Percentiles rank a stretch among this genome's conserved stretches.
Evolutionary conservation across 202 grass and related monocot genomes (phyloP).

Genomic region (Panicum virgatum): DNA sequence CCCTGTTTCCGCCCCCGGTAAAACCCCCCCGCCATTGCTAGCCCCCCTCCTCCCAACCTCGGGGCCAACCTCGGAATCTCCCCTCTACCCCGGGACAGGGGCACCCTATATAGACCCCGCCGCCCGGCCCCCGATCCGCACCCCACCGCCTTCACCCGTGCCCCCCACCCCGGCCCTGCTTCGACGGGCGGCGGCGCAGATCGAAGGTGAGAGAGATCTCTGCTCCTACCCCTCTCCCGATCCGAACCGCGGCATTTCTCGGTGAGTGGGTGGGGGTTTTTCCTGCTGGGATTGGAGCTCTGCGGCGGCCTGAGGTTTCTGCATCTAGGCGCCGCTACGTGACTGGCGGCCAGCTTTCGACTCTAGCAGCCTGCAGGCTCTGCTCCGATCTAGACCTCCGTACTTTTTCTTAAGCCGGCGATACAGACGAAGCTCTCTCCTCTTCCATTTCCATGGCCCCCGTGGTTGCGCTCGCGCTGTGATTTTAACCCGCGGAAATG

Average conservation of each 20-base stretch:
- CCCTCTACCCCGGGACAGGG: neutral
- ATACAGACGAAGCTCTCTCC: conserved; percentile 26
- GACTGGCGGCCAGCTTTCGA: neutral
- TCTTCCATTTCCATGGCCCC: neutral
- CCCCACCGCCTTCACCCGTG: neutral
- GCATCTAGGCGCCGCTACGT: neutral
- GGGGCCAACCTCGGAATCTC: conserved; percentile 18
- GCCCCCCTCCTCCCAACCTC: neutral
- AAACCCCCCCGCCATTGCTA: conserved; percentile 39
- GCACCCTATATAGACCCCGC: conserved; percentile 35
- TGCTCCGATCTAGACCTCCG: conserved; percentile 8
- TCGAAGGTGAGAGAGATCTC: conserved; percentile 24
- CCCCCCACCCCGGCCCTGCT: neutral
- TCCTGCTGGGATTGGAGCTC: too few species aligned
- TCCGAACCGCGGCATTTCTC: neutral
- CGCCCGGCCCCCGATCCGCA: neutral
- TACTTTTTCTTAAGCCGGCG: neutral
- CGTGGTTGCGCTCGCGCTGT: neutral
- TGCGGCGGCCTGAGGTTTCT: neutral
- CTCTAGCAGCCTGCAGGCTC: neutral
- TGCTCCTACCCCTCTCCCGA: neutral
- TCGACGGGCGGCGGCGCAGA: neutral
- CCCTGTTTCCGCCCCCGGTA: conserved; percentile 61
- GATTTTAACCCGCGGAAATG: neutral
- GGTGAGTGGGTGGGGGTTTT: too few species aligned